Base-by-base conservation (phyloP, 768 basidiomycete genomes). In the Mycena albidolilacea region DNA sequence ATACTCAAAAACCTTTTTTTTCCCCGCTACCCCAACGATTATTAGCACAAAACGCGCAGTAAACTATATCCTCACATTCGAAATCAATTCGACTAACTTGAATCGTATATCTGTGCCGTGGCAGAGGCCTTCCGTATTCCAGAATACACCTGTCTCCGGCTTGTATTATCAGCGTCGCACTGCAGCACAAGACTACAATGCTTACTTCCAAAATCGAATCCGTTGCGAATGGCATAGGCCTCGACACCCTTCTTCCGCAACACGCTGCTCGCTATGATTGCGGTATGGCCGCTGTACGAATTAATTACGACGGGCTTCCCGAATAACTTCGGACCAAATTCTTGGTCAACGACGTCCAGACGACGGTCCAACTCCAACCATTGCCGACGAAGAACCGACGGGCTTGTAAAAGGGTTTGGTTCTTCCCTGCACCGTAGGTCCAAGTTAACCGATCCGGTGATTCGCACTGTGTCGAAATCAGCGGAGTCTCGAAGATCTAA, bases 21-120 rank as follows among this genome's bases (percentile, higher is more conserved):
- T 58, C 19, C 69, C 69, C 17, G 69, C 69, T 70, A 39, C 5
- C 41, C 19, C 14, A 52, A 54, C 35, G 8, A 7, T 12, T 37
- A 19, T 63, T 43, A 44, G 54, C 19, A 8, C 14, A 21, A 23
- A 6, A 23, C 15, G 21, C 15, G 11, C n/a, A 60, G 17, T 15
- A 39, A 54, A 1, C 7, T 67, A 7, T 17, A 10, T n/a, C 14
- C 17, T 64, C 48, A 70, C 69, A 70, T 48, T 64, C 69, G 30
- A 60, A 57, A 43, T 70, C 69, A 15, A 70, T 59, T 19, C 69
- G 69, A 65, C 63, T 70, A 44, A 65, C 69, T 60, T 65, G 69
- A 35, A 70, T 59, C 7, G 41, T 10, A 44, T 11, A 50, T 23
- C 30, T 70, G 46, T 5, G 46, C 14, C 30, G 30, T 5, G 58